These are phyloP conservation scores for Alternaria alternata DNA, from an alignment of 2,329 filamentous ascomycete genomes.

Conservation along the genomic window DNA sequence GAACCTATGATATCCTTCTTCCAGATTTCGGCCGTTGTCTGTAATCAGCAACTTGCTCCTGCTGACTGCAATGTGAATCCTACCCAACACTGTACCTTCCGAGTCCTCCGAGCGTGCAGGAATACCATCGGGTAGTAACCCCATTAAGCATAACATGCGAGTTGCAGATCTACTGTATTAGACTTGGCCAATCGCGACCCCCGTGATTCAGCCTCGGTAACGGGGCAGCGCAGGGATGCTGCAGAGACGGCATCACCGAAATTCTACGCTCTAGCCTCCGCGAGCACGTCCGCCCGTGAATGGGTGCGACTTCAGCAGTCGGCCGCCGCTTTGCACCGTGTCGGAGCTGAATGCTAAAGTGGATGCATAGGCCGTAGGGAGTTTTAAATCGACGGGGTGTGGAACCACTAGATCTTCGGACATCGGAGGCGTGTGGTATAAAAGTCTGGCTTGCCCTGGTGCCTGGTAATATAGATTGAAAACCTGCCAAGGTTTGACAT, in stretches of 20 bases:
- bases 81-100: not conserved
- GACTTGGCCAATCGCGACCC: slow-evolving; percentile 1
- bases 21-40: not conserved
- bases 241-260: slow-evolving; percentile 15
- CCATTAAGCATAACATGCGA: slow-evolving; percentile 6
- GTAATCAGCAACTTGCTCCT: not conserved
- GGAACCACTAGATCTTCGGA: not conserved
- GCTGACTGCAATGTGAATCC: not conserved
- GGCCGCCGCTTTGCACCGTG: not conserved
- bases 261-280: not conserved
- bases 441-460: not conserved
- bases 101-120: slow-evolving; percentile 1
- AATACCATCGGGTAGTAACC: slow-evolving; percentile 3
- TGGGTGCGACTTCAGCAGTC: slow-evolving; percentile 4
- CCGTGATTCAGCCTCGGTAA: not conserved
- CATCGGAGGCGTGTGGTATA: not conserved
- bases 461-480: not conserved
- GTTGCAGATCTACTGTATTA: not conserved
- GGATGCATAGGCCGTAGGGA: slow-evolving; percentile 1
- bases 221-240: slow-evolving; percentile 3
- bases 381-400: not conserved
- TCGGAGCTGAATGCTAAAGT: slow-evolving; percentile 13
- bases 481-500: not conserved
- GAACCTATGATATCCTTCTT: not conserved
- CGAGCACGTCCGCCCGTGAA: not conserved